A percentile compares a stretch with the other conserved stretches of the same genome.
Evolutionary conservation across 1,284 basidiomycete species (phyloP).

Genomic region (Microbotryum saponariae): DNA sequence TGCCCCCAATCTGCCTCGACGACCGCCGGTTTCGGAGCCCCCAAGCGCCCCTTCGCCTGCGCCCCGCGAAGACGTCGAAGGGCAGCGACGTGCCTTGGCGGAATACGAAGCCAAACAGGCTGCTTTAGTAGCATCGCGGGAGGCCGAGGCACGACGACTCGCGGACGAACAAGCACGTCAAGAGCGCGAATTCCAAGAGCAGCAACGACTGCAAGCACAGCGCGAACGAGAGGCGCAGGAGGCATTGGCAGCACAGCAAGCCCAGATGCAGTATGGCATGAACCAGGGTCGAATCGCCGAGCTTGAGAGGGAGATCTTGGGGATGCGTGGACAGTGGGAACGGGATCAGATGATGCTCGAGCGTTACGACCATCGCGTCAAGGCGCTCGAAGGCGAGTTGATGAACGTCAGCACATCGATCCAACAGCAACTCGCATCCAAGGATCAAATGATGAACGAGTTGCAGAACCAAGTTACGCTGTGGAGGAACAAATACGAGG

Average conservation of each 20-base stretch:
- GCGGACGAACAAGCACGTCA: conserved; percentile 71
- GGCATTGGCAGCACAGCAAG: conserved; percentile 56
- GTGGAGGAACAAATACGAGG: conserved; percentile 99
- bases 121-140: conserved; percentile 48
- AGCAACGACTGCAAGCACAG: conserved; percentile 80
- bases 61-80: conserved; percentile 62
- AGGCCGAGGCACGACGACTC: conserved; percentile 71
- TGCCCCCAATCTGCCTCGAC: conserved; percentile 78
- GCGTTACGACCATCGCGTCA: conserved; percentile 97
- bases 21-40: conserved; percentile 46
- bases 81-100: conserved; percentile 91
- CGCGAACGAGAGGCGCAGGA: conserved; percentile 83
- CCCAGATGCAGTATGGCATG: conserved; percentile 30
- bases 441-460: conserved; percentile 92
- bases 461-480: conserved; percentile 93
- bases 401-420: conserved; percentile 69
- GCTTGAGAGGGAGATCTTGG: conserved; percentile 82
- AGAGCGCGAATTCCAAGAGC: conserved; percentile 81
- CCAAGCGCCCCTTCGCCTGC: conserved; percentile 24
- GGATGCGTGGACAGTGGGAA: conserved; percentile 94
- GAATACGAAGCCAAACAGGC: conserved; percentile 95
- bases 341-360: conserved; percentile 96
- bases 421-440: conserved; percentile 77
- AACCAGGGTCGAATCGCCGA: conserved; percentile 54
- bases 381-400: conserved; percentile 89